Conservation (phyloP, 805 yeast genomes). For the Helenozyma baotianmanensis region DNA sequence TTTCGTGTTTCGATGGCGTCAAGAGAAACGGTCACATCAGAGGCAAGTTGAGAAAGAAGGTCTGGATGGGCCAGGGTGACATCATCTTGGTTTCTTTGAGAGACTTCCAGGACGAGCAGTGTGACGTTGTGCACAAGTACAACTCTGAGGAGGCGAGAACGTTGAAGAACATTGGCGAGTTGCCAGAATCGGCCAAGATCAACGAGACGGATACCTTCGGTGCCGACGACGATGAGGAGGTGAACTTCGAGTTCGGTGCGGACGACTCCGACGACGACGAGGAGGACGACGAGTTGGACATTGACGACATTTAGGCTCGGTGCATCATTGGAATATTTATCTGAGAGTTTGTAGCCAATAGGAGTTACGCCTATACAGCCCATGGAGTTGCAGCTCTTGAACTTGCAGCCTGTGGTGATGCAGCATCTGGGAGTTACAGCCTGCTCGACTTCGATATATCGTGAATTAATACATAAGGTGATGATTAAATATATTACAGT, state of each 20-base stretch:
- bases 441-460: too few relatives aligned
- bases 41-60: constrained; percentile 98
- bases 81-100: constrained; percentile 92
- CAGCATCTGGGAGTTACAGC: too few relatives aligned
- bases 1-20: constrained; percentile 88
- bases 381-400: too few relatives aligned
- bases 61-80: constrained; percentile 99
- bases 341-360: constrained; percentile 1
- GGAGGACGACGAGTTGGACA: constrained; percentile 71
- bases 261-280: constrained; percentile 79
- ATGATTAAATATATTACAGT: constrained; percentile 11
- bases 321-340: constrained; percentile 3
- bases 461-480: too few relatives aligned
- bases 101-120: constrained; percentile 97
- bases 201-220: constrained; percentile 97
- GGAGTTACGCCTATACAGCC: too few relatives aligned
- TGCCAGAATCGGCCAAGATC: constrained; percentile 95
- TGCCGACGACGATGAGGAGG: constrained; percentile 94
- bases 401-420: too few relatives aligned
- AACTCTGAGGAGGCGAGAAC: constrained; percentile 98
- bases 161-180: constrained; percentile 90
- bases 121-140: constrained; percentile 96
- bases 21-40: constrained; percentile 96
- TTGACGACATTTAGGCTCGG: constrained; percentile 81
- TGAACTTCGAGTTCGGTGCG: constrained; percentile 96